Evolutionary conservation across 371 early-diverging fungal genomes (phyloP), one percentile per base, ranked within the genome.

Genomic region (Rhizopus sp.): DNA sequence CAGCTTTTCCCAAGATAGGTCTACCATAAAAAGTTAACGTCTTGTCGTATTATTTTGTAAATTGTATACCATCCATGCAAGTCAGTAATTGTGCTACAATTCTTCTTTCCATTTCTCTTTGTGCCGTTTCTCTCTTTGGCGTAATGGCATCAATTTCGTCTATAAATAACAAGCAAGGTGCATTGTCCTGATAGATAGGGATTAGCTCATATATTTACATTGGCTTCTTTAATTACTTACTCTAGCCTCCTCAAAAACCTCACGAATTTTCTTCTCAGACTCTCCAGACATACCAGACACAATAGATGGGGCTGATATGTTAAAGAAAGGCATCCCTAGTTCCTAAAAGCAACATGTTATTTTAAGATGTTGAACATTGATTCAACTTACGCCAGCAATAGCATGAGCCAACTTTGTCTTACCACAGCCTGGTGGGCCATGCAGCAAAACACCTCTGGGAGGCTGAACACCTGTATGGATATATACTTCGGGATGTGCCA

Each of bases 131-230:
- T 66, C 99, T 88, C 74, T 99, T 99, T 6, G 98, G 98, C n/a
- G 99, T 98, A 52, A 99, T 97, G 4, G 99, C 97, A 71, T 99
- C 99, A 51, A 99, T 98, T 73, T 99, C 99, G 72, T 99, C 99
- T 59, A 99, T 98, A 68, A 99, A 99, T 50, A 99, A 76, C 30
- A 99, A 74, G 70, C 98, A 94, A 0, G 99, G 99, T 9, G 98
- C 83, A 34, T 64, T 61, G 8, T 60, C 61, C 68, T 63, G 15
- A 33, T 1, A 7, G 13, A 45, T 6, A 3, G 4, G 7, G 15
- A 10, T 16, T 52, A 7, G 16, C 10, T 2, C 15, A 13, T 13
- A 10, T 41, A 13, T 8, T 9, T 12, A 30, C 10, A 41, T 39
- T 5, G 15, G 10, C n/a, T 42, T 1, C 15, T 42, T 12, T 42